A percentile compares a stretch with the other conserved stretches of the same genome.
These are phyloP conservation scores for Cicer arietinum DNA, from an alignment of 306 rosid genomes.

Conservation along the genomic window DNA sequence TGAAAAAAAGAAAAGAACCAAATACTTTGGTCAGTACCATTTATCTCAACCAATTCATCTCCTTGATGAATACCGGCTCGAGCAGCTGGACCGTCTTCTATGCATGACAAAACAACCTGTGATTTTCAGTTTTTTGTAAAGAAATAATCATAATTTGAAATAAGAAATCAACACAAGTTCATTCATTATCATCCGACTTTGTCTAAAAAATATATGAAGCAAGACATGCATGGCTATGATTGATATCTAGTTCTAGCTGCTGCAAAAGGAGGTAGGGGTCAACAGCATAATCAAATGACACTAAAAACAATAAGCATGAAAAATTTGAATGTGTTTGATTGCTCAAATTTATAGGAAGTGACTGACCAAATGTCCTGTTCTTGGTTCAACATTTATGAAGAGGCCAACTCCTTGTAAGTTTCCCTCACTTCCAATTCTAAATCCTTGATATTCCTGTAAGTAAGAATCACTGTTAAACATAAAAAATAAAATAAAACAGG, in stretches of 20 bases:
- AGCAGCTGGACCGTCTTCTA: constrained; percentile 93
- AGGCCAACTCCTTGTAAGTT: constrained; percentile 94
- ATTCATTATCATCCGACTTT: neutral
- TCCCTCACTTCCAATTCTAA: constrained; percentile 89
- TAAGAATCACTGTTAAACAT: constrained; percentile 37
- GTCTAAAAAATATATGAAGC: neutral
- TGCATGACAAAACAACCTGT: constrained; percentile 87
- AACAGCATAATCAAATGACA: constrained; percentile 30
- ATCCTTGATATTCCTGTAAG: constrained; percentile 89
- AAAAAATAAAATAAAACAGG: neutral
- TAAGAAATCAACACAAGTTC: neutral
- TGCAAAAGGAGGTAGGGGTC: neutral
- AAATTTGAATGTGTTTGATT: constrained; percentile 19
- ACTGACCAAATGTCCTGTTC: constrained; percentile 90
- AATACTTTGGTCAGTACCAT: constrained; percentile 56
- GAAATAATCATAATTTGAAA: neutral
- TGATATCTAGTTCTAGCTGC: constrained; percentile 9
- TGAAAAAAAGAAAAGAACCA: neutral
- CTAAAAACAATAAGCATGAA: constrained; percentile 21
- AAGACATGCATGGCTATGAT: constrained; percentile 8
- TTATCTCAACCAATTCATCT: constrained; percentile 91
- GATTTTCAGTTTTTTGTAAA: constrained; percentile 20
- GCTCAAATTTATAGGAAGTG: neutral
- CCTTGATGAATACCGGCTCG: constrained; percentile 95
- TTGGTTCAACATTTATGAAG: constrained; percentile 82